phyloP scores from a whole-genome alignment of 371 early-diverging fungal genomes.

The Chytridiales sp. region DNA sequence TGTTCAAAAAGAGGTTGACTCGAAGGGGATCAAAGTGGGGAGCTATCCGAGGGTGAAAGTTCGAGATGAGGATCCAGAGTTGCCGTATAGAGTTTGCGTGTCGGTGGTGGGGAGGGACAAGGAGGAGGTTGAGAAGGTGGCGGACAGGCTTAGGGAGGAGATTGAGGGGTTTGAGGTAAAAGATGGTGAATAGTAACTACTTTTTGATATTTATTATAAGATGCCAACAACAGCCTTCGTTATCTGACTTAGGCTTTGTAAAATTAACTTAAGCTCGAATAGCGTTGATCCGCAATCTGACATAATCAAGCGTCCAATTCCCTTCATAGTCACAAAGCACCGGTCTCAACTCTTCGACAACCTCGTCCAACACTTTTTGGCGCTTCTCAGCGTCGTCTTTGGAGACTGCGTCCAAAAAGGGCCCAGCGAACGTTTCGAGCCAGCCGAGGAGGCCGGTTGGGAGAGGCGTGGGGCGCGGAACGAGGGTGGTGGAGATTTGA shows the following conservation, averaged over 20 bases:
- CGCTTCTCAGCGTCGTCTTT: constrained; percentile 46
- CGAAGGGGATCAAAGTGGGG: constrained; percentile 59
- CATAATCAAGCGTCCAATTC: constrained; percentile 61
- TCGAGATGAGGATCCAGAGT: constrained; percentile 36
- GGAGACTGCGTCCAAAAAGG: constrained; percentile 48
- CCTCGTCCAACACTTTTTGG: constrained; percentile 44
- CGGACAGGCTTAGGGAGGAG: constrained; percentile 20
- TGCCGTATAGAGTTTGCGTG: constrained; percentile 43
- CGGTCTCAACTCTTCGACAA: constrained; percentile 50
- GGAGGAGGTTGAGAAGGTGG: constrained; percentile 31
- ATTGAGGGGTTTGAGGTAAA: constrained; percentile 24
- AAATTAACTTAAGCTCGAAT: background rate
- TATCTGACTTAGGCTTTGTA: too few relatives aligned
- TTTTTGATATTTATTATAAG: too few relatives aligned
- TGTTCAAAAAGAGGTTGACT: constrained; percentile 46
- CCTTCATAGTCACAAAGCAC: constrained; percentile 55
- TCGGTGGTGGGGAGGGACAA: constrained; percentile 52
- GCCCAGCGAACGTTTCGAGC: constrained; percentile 65
- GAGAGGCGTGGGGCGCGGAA: constrained; percentile 59
- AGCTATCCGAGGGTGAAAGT: constrained; percentile 62
- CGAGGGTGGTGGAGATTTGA: constrained; percentile 45
- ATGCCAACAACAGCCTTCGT: too few relatives aligned
- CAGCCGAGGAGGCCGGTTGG: constrained; percentile 62
- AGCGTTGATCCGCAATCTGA: constrained; percentile 42
- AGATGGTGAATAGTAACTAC: too few relatives aligned